Conservation (phyloP, 1,139 yeast genomes). For the Saccharomyces hybrid region DNA sequence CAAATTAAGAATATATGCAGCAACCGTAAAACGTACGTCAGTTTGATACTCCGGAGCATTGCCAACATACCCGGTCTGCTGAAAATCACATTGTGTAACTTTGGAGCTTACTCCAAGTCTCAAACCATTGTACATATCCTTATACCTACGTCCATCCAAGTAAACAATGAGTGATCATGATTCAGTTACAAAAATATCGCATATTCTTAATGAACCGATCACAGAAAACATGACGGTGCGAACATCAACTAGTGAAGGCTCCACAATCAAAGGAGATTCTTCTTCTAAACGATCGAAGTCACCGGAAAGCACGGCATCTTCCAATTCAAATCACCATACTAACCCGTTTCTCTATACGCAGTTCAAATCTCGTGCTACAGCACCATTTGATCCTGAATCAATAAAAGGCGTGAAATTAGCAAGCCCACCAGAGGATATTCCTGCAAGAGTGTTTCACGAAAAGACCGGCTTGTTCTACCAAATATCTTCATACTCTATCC, state of each 20-base stretch:
- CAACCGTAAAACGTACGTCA: background rate
- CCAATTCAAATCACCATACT: conserved; percentile 31
- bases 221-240: background rate
- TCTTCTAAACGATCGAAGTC: background rate
- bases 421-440: conserved; percentile 20
- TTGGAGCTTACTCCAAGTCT: background rate
- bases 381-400: conserved; percentile 26
- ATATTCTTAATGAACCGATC: conserved; percentile 4
- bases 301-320: background rate
- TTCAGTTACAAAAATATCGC: conserved; percentile 7
- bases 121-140: background rate
- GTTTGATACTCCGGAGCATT: background rate
- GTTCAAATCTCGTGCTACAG: conserved; percentile 37
- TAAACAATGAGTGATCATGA: background rate
- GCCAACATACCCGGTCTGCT: background rate
- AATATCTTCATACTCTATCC: conserved; percentile 28
- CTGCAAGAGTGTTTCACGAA: conserved; percentile 11
- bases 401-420: conserved; percentile 5
- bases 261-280: background rate
- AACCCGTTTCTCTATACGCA: conserved; percentile 41
- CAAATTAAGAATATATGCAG: background rate
- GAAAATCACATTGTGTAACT: background rate
- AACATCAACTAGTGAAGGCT: background rate
- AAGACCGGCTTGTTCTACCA: conserved; percentile 15
- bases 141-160: background rate